Percentiles rank a stretch among this genome's conserved stretches.
Evolutionary conservation across 2,329 filamentous ascomycete species (phyloP).

Genomic region (Fusarium torulosum): DNA sequence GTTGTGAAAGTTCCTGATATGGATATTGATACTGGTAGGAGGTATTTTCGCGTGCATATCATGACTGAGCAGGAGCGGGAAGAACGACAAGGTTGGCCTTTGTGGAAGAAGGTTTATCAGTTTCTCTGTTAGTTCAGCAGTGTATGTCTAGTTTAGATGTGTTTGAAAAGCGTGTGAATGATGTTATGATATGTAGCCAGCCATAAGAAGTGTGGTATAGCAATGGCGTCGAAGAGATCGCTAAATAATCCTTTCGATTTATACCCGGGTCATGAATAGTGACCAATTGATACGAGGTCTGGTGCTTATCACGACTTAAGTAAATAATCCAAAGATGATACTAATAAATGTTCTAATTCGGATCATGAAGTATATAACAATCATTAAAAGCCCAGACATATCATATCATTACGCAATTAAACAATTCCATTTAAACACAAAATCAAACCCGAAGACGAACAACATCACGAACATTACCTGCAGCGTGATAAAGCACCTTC

Average conservation of each 20-base stretch:
- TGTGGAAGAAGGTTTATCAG: constrained; percentile 82
- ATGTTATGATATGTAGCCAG: not conserved
- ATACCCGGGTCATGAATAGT: not conserved
- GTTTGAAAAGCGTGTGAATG: not conserved
- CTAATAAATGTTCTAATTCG: no score
- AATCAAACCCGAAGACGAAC: not conserved
- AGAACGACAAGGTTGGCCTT: constrained; percentile 78
- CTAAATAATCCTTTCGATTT: not conserved
- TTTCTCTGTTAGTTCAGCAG: constrained; percentile 70
- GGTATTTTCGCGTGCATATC: constrained; percentile 84
- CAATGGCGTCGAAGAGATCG: not conserved
- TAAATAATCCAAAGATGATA: no score
- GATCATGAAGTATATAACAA: no score
- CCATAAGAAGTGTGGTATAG: not conserved
- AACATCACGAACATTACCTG: not conserved
- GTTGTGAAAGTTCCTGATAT: constrained; percentile 79
- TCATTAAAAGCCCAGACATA: not conserved
- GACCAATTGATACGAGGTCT: no score
- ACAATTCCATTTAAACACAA: not conserved
- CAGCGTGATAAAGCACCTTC: not conserved
- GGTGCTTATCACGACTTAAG: no score
- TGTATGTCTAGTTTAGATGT: not conserved
- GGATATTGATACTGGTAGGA: constrained; percentile 86
- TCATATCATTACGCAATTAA: not conserved
- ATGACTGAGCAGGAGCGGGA: constrained; percentile 83